Conservation (phyloP, 768 basidiomycete genomes). For the Tricholoma bakamatsutake region DNA sequence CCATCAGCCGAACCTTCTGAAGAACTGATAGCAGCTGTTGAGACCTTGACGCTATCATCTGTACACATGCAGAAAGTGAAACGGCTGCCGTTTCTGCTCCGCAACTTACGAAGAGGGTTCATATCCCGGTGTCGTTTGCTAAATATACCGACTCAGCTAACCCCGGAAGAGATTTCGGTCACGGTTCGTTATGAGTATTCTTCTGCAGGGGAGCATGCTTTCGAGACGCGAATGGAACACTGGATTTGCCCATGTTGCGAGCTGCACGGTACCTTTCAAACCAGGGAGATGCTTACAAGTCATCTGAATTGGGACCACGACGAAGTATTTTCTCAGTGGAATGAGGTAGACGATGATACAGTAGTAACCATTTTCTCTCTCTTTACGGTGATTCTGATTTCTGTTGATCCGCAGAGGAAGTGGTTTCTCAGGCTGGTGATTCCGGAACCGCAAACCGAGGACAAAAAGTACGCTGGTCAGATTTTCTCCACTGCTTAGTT, state of each 20-base stretch:
- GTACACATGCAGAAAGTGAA: slow-evolving; percentile 31
- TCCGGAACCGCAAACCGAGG: not conserved
- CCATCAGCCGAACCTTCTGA: slow-evolving; percentile 21
- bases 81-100: slow-evolving; percentile 51
- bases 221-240: slow-evolving; percentile 22
- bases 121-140: slow-evolving; percentile 30
- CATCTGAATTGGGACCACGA: slow-evolving; percentile 48
- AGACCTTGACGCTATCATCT: slow-evolving; percentile 23
- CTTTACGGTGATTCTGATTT: not conserved
- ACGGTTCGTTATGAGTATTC: slow-evolving; percentile 12
- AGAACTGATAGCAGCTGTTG: slow-evolving; percentile 29
- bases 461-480: not conserved
- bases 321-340: slow-evolving; percentile 34
- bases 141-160: slow-evolving; percentile 25
- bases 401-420: not conserved
- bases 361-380: slow-evolving; percentile 9
- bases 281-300: slow-evolving; percentile 35
- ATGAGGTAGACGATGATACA: slow-evolving; percentile 10
- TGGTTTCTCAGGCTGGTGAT: not conserved
- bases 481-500: not conserved
- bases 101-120: slow-evolving; percentile 48
- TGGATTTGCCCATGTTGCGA: slow-evolving; percentile 56
- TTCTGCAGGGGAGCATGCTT: slow-evolving; percentile 12
- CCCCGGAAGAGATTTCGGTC: not conserved
- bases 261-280: slow-evolving; percentile 35